Conservation (phyloP, 2,329 filamentous ascomycete genomes). For the Penicillium vulpinum region DNA sequence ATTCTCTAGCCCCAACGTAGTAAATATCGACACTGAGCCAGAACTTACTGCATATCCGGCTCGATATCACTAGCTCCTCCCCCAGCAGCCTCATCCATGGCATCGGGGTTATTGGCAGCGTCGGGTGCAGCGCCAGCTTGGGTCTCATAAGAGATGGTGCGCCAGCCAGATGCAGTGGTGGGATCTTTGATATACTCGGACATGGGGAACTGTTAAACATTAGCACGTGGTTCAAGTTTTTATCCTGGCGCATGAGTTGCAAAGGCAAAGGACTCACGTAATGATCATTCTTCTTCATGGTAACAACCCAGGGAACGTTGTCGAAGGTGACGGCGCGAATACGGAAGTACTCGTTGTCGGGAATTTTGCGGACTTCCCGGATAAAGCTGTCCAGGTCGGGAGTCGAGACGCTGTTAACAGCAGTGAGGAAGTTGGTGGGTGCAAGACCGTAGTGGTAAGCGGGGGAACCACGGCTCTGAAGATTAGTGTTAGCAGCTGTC, state of each 20-base stretch:
- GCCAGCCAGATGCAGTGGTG: conserved; percentile 56
- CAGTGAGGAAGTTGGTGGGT: conserved; percentile 95
- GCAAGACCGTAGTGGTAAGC: conserved; percentile 88
- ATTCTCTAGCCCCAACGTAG: background rate
- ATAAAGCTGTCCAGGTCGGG: conserved; percentile 80
- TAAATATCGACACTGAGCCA: background rate
- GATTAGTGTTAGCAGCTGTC: conserved; percentile 9
- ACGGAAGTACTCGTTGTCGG: conserved; percentile 97
- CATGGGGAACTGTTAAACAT: conserved; percentile 57
- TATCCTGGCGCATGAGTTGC: background rate
- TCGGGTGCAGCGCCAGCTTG: conserved; percentile 39
- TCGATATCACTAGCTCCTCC: conserved; percentile 39
- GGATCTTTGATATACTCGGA: conserved; percentile 64
- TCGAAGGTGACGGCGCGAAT: conserved; percentile 98
- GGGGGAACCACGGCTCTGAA: conserved; percentile 70
- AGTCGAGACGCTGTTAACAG: conserved; percentile 86
- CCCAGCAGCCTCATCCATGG: conserved; percentile 47
- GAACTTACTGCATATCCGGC: conserved; percentile 31
- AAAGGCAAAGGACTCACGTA: conserved; percentile 57
- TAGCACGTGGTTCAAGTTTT: background rate
- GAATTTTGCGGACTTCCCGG: conserved; percentile 77
- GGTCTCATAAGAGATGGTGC: conserved; percentile 56
- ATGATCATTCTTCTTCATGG: conserved; percentile 99
- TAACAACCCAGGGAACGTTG: conserved; percentile 98
- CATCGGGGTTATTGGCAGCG: conserved; percentile 47